Evolutionary conservation across 495 filamentous ascomycete species (phyloP).

Genomic region (Geopyxis carbonaria): DNA sequence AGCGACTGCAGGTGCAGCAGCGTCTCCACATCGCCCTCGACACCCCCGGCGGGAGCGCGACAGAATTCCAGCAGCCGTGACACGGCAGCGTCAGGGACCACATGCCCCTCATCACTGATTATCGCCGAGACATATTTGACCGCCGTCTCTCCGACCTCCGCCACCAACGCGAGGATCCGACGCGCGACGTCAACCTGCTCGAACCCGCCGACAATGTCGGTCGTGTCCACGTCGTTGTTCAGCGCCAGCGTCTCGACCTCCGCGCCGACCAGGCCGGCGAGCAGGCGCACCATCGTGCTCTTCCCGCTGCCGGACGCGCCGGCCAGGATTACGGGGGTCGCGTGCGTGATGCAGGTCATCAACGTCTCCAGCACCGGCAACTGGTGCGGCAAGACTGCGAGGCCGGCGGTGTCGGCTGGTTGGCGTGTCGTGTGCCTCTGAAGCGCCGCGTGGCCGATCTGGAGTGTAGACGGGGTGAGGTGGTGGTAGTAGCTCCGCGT

Average conservation of each 20-base stretch:
- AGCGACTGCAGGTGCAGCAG: neutral
- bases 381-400: slow-evolving; percentile 40
- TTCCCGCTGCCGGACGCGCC: slow-evolving; percentile 80
- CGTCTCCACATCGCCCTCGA: neutral
- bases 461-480: slow-evolving; percentile 48
- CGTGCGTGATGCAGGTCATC: slow-evolving; percentile 68
- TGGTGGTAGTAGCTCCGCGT: slow-evolving; percentile 36
- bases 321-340: slow-evolving; percentile 75
- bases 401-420: slow-evolving; percentile 35
- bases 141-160: slow-evolving; percentile 33
- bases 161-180: slow-evolving; percentile 38
- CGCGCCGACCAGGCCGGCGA: slow-evolving; percentile 62
- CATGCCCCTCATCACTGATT: slow-evolving; percentile 28
- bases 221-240: slow-evolving; percentile 86
- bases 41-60: neutral
- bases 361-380: slow-evolving; percentile 63
- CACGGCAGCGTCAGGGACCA: slow-evolving; percentile 29
- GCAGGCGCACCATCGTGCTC: slow-evolving; percentile 53
- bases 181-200: slow-evolving; percentile 78
- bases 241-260: slow-evolving; percentile 60
- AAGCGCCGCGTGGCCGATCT: slow-evolving; percentile 64
- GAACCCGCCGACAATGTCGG: slow-evolving; percentile 91
- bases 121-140: neutral
- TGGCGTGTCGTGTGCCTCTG: slow-evolving; percentile 40
- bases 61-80: slow-evolving; percentile 13